Percentiles rank a stretch among this genome's conserved stretches.
phyloP scores from a whole-genome alignment of 2,329 filamentous ascomycete genomes.

The Arthrobotrys sinensis region DNA sequence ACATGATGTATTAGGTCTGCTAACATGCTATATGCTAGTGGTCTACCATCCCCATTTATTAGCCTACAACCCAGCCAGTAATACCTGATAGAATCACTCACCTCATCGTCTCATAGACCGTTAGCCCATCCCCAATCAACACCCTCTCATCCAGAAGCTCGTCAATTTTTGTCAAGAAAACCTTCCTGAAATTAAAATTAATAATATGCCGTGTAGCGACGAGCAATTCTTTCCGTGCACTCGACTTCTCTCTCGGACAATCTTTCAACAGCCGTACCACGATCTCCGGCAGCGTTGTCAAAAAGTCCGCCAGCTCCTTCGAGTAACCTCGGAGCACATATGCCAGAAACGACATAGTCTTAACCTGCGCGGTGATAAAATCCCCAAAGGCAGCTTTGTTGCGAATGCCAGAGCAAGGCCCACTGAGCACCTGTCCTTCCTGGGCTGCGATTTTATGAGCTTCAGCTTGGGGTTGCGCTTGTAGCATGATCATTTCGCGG shows the following conservation, averaged over 20 bases:
- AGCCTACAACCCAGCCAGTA: not conserved
- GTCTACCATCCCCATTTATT: constrained; percentile 69
- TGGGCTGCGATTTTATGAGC: constrained; percentile 88
- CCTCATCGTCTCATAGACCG: constrained; percentile 93
- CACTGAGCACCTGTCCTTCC: constrained; percentile 87
- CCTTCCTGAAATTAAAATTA: constrained; percentile 97
- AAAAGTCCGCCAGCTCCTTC: constrained; percentile 87
- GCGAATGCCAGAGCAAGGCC: constrained; percentile 92
- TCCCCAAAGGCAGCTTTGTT: constrained; percentile 95
- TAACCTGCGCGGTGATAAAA: constrained; percentile 94
- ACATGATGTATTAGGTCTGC: constrained; percentile 98
- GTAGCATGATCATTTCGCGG: constrained; percentile 87
- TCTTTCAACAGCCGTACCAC: constrained; percentile 93
- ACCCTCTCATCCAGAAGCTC: constrained; percentile 94
- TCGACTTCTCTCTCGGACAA: constrained; percentile 93
- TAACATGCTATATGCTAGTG: constrained; percentile 97
- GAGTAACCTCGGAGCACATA: constrained; percentile 92
- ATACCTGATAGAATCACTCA: constrained; percentile 23
- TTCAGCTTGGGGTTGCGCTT: constrained; percentile 93
- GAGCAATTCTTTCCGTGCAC: constrained; percentile 91
- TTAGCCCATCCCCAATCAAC: constrained; percentile 93
- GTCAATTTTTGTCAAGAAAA: constrained; percentile 94
- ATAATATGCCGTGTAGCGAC: constrained; percentile 98
- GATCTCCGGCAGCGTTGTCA: constrained; percentile 86
- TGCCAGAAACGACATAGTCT: constrained; percentile 98